Percentiles rank a stretch among this genome's conserved stretches.
Evolutionary conservation across 1,284 basidiomycete genomes (phyloP).

Genomic region (Mycosarcoma maydis): DNA sequence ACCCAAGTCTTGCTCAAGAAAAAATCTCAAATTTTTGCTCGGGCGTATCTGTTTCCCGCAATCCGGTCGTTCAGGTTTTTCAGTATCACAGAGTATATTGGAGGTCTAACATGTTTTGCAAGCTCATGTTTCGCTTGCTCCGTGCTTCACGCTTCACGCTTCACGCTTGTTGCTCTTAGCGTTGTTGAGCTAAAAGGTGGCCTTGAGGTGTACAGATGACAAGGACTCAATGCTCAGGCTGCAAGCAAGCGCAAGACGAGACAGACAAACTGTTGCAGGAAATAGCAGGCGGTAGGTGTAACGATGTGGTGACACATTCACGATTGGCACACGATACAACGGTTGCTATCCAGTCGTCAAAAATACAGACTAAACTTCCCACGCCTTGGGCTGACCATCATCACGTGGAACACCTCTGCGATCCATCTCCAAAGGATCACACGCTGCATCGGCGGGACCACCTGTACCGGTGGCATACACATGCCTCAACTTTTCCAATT

Average conservation of each 20-base stretch:
- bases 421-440: constrained; percentile 54
- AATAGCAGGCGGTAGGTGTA: no score
- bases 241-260: no score
- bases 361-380: constrained; percentile 55
- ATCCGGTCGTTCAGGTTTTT: constrained; percentile 11
- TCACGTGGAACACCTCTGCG: constrained; percentile 56
- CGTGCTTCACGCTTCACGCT: no score
- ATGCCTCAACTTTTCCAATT: constrained; percentile 18
- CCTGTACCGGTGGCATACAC: constrained; percentile 18
- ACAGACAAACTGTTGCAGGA: no score
- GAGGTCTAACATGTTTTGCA: no score
- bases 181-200: no score
- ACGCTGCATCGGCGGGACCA: constrained; percentile 14
- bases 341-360: neutral
- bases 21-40: constrained; percentile 43
- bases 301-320: no score
- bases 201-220: no score
- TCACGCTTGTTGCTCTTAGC: no score
- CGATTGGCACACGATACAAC: neutral
- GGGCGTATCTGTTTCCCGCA: constrained; percentile 11
- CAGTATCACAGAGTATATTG: neutral
- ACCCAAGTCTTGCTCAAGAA: constrained; percentile 4
- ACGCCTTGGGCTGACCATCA: constrained; percentile 64
- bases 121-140: no score
- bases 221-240: no score